These are phyloP conservation scores for Porphyra umbilicalis DNA, from an alignment of 31 red algal species.

Conservation along the genomic window DNA sequence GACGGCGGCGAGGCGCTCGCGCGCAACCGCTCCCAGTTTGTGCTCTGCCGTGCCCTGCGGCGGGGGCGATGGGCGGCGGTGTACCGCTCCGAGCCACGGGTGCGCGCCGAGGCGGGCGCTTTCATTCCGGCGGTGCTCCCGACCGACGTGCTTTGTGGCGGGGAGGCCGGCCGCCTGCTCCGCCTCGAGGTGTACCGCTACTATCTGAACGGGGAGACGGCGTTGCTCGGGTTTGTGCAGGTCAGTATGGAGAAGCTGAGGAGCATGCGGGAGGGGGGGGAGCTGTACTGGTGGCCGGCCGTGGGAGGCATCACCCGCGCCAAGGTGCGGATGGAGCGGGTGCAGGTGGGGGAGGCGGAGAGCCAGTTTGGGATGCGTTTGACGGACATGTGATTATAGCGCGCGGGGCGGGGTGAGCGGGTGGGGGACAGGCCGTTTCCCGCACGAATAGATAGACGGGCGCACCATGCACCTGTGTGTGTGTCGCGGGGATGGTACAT, in stretches of 20 bases:
- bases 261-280: constrained; percentile 4
- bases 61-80: constrained; percentile 32
- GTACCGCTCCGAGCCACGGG: constrained; percentile 37
- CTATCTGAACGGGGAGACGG: constrained; percentile 41
- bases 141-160: constrained; percentile 32
- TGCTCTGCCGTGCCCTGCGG: constrained; percentile 21
- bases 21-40: constrained; percentile 42
- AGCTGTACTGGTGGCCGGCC: constrained; percentile 58
- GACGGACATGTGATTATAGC: not conserved
- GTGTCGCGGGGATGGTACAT: too few relatives aligned
- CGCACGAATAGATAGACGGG: too few relatives aligned
- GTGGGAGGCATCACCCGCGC: constrained; percentile 32
- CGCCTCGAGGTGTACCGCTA: constrained; percentile 36
- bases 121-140: constrained; percentile 14
- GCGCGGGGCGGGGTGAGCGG: too few relatives aligned
- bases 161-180: constrained; percentile 21
- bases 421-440: too few relatives aligned
- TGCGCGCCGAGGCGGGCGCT: constrained; percentile 5
- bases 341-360: not conserved
- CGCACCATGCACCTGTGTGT: too few relatives aligned
- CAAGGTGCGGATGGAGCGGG: constrained; percentile 17
- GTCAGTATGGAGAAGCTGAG: constrained; percentile 21
- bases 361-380: not conserved
- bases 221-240: constrained; percentile 39
- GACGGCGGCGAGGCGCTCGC: constrained; percentile 1